phyloP scores from a whole-genome alignment of 257 asterid species.

The Solanum sparsipilum region DNA sequence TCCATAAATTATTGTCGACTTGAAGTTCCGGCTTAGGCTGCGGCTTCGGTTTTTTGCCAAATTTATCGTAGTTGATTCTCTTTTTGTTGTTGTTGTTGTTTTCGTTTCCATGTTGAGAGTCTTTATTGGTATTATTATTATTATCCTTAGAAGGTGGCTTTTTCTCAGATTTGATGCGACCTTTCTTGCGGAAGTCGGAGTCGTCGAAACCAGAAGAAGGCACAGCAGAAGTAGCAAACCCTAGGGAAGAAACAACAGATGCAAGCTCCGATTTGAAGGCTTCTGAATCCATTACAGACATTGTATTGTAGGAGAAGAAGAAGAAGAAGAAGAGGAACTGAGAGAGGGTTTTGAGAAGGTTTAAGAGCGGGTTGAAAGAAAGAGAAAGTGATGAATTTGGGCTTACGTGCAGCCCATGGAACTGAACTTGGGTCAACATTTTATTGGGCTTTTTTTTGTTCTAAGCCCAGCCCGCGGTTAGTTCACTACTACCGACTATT shows the following conservation, averaged over 20 bases:
- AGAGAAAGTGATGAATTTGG: not conserved
- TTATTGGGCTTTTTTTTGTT: not conserved
- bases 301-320: not conserved
- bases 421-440: not conserved
- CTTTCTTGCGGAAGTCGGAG: constrained; percentile 73
- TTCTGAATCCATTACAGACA: constrained; percentile 20
- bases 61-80: not conserved
- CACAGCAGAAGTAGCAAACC: constrained; percentile 30
- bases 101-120: not conserved
- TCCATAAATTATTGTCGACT: not conserved
- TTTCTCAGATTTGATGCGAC: constrained; percentile 23
- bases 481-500: not conserved
- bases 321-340: not conserved
- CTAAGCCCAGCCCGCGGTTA: not conserved
- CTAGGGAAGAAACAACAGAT: constrained; percentile 80
- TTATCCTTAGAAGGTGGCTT: not conserved
- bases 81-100: not conserved
- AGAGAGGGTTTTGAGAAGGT: not conserved
- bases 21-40: constrained; percentile 4
- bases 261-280: constrained; percentile 57
- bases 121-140: not conserved
- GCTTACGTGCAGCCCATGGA: not conserved
- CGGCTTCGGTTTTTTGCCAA: not conserved
- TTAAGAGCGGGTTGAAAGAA: not conserved
- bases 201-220: constrained; percentile 74